Base-by-base conservation (phyloP, 768 basidiomycete species). In the Lactifluus volemus region DNA sequence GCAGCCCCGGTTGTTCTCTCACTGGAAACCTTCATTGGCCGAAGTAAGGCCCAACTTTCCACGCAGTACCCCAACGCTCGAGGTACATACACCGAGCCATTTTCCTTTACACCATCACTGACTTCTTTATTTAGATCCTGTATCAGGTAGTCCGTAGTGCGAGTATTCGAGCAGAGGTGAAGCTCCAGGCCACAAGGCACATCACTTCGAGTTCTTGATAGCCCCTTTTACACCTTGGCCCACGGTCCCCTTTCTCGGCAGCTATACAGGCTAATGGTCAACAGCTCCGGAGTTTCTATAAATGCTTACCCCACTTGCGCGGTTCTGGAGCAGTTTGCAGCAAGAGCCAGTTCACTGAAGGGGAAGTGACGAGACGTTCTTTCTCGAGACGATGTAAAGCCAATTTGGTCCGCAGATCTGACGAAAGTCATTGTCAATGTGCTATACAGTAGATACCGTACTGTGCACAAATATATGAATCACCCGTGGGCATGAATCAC, bases 1-100 rank as follows among this genome's bases (percentile, higher is more conserved):
- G 38, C 51, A 44, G 41, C 58, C 58, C 21, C 58, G 58, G 34
- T 47, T 59, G 15, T 59, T 59, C 17, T 51, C 58, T 3, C 58
- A 59, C 4, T 59, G 58, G 58, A 59, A 59, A 34, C 50, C 58
- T 7, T 59, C 58, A n/a, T 30, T 59, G 58, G 58, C 49, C 15
- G 49, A 42, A 42, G 56, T 41, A 21, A 1, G 39, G 32, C 50
- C 56, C 34, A 32, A 47, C 32, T 21, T 19, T 10, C 15, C 21
- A 21, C 56, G 41, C 50, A 29, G 15, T 7, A 34, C 32, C 3
- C 32, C 42, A 29, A 51, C 50, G 9, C 56, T 49, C 32, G 39
- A 30, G 12, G 56, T 58, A n/a, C 9, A 17, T 19, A 12, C 39
- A 2, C 7, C 5, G 11, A 4, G 9, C 9, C 4, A 5, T 21